Base-by-base conservation (phyloP, 2,329 filamentous ascomycete species). In the Lecanicillium sp. region DNA sequence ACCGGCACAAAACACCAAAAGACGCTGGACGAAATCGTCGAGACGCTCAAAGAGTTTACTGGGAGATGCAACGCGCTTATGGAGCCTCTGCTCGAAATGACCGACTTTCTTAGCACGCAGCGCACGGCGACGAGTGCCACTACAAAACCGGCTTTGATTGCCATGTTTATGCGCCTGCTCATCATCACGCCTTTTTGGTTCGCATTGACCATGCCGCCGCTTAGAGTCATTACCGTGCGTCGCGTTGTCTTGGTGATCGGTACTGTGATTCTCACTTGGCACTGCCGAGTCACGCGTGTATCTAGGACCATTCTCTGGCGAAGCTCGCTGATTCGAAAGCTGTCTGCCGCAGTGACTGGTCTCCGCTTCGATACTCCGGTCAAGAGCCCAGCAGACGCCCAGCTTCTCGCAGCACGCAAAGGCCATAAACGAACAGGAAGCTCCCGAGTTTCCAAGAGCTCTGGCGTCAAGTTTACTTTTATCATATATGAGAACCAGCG, bases 401-500 rank as follows among this genome's bases (percentile, higher is more conserved):
- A 44, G 36, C 30, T 41, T 3, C 19, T 28, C 14, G 34, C 30
- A 28, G 32, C 39, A 9, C 28, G 41, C 20, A 40, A 40, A 25
- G 43, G 47, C 4, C 47, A 48, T 25, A 50, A 52, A 16, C 38
- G 37, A 18, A 43, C 44, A 43, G 9, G 50, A 3, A 51, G 52
- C 29, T 53, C 53, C 7, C 56, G 68, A 28, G 61, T 64, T 16
- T 59, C 61, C n/a, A 71, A 70, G 43, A 81, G 83, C 4, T 77
- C 87, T 0, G 88, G 89, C 2, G 85, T 98, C 12, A 85, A 88
- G 32, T 98, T 98, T 54, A 98, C 92, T 0, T 98, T 98, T 46
- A 89, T 92, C 34, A 72, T 98, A 3, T 96, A 89, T 53, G 92
- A 98, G 58, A 98, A 98, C 51, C 92, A 98, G 60, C 77, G 92